phyloP scores from a whole-genome alignment of 257 asterid genomes.

The Verbascum thapsus region DNA sequence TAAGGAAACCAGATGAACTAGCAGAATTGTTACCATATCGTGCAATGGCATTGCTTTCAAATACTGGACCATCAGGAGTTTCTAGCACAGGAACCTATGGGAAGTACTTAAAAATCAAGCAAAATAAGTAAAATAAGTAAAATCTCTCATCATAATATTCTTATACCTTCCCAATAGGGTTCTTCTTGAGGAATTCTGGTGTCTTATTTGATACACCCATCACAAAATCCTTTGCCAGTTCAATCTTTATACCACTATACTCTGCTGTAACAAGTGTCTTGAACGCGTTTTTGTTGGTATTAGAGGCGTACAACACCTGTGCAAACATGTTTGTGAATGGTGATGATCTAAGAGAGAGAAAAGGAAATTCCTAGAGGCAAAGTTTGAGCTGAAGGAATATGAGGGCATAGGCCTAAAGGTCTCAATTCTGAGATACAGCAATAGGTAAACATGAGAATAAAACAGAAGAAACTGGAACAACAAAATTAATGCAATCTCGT shows the following conservation, averaged over 20 bases:
- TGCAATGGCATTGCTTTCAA: constrained; percentile 89
- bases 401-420: no score
- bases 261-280: constrained; percentile 70
- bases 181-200: constrained; percentile 76
- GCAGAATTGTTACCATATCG: constrained; percentile 59
- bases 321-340: no score
- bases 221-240: constrained; percentile 59
- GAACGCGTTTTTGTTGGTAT: constrained; percentile 53
- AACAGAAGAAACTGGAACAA: no score
- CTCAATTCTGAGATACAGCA: no score
- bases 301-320: constrained; percentile 58
- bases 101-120: not conserved
- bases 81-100: constrained; percentile 79
- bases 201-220: constrained; percentile 73
- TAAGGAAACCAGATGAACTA: no score
- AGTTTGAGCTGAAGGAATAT: no score
- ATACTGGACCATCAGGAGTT: constrained; percentile 80
- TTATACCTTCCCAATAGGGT: constrained; percentile 82
- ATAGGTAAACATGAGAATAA: no score
- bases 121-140: not conserved
- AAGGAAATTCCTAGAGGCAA: no score
- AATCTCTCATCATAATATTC: not conserved
- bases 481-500: no score
- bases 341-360: no score
- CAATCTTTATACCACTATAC: constrained; percentile 59